Evolutionary conservation across 257 asterid genomes (phyloP), one percentile per base, ranked within the genome.

Genomic region (Handroanthus guayacan): DNA sequence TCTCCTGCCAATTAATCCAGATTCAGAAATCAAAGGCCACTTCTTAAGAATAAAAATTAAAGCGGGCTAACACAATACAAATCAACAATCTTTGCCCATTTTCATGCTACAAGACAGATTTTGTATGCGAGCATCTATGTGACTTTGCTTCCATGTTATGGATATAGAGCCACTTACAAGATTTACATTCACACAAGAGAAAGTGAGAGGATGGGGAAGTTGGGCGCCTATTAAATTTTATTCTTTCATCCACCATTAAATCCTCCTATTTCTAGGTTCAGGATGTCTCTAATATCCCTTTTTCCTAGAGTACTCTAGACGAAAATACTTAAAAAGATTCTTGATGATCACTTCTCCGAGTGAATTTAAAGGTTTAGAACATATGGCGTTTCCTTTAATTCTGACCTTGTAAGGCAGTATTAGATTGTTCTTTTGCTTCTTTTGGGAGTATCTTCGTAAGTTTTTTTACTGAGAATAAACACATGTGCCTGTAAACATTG

Each of bases 161-260:
- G 2, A 52, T 20, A 36, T 8, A 3, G 25, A 17, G 51, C 17
- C 56, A 16, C 63, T 52, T 51, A 51, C 13, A 51, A 51, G 31
- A 45, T 69, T 62, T 50, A 48, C 13, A 67, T 16, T 18, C 51
- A 51, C 37, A 52, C 17, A 9, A 14, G 51, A 50, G 74, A 68
- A 68, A 52, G 25, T 52, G 58, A 52, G 58, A 52, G 14, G 14
- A 57, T 17, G 25, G 18, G 20, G 9, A 18, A 20, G 64, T 5
- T 14, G 10, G 39, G 20, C 31, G 1, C 17, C 10, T 25, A 1
- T 69, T 44, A n/a, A 9, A 13, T 50, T 36, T 50, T 25, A 69
- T 9, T 36, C 39, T 43, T 52, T 56, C 47, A 45, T 76, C 41
- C 9, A 67, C 74, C n/a, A 31, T 72, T 17, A 25, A 11, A 44